phyloP scores from a whole-genome alignment of 495 filamentous ascomycete genomes.

The Durotheca rogersii region DNA sequence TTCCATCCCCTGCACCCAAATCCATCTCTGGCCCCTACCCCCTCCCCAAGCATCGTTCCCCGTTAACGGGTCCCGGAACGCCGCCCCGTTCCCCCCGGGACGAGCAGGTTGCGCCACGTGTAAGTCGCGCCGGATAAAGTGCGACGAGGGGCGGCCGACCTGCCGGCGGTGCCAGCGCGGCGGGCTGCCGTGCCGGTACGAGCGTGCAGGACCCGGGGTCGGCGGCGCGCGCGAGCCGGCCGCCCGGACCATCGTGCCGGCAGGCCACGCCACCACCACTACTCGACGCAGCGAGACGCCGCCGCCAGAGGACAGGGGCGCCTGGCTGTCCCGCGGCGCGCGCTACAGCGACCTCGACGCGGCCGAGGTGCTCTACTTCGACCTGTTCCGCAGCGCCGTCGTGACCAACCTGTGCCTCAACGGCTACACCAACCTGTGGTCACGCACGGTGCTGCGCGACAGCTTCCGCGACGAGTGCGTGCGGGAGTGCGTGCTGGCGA shows the following conservation, averaged over 20 bases:
- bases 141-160: slow-evolving; percentile 50
- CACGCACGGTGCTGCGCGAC: slow-evolving; percentile 19
- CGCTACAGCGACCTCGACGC: neutral
- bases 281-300: no score
- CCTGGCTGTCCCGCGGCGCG: neutral
- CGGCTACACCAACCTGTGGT: slow-evolving; percentile 20
- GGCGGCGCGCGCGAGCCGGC: neutral
- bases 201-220: neutral
- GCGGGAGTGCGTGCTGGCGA: slow-evolving; percentile 20
- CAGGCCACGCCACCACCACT: neutral
- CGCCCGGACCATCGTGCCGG: neutral
- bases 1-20: neutral
- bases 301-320: neutral
- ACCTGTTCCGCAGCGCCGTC: slow-evolving; percentile 18
- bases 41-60: neutral
- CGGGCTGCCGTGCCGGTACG: slow-evolving; percentile 10
- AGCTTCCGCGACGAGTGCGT: slow-evolving; percentile 24
- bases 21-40: neutral
- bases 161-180: slow-evolving; percentile 50
- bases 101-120: slow-evolving; percentile 59
- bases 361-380: slow-evolving; percentile 18
- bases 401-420: slow-evolving; percentile 18
- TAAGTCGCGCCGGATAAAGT: slow-evolving; percentile 55
- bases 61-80: slow-evolving; percentile 10
- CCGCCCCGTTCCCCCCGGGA: no score